These are phyloP conservation scores for Capsicum pubescens DNA, from an alignment of 257 asterid species.

Conservation along the genomic window DNA sequence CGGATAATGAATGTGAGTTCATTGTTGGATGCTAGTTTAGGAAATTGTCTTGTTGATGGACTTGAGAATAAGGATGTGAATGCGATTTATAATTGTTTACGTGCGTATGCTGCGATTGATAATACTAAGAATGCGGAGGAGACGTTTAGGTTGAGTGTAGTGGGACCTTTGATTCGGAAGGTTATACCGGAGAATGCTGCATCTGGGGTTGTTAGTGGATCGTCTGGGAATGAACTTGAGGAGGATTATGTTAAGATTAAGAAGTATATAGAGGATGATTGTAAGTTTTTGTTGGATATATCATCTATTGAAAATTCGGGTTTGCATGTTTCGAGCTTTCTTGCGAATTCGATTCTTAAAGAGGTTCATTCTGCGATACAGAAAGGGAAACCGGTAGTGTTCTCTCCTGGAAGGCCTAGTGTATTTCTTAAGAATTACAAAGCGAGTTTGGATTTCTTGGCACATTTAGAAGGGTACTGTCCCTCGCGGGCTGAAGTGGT, in stretches of 20 bases:
- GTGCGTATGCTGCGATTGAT: conserved; percentile 98
- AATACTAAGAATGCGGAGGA: conserved; percentile 87
- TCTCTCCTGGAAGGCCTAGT: conserved; percentile 96
- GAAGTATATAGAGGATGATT: conserved; percentile 65
- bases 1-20: conserved; percentile 83
- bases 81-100: conserved; percentile 89
- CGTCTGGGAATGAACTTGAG: conserved; percentile 77
- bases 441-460: conserved; percentile 85
- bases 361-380: conserved; percentile 86
- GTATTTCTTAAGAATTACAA: conserved; percentile 88
- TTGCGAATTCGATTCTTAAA: conserved; percentile 90
- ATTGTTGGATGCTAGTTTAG: conserved; percentile 80
- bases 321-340: conserved; percentile 91
- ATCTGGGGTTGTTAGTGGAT: conserved; percentile 50
- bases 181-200: conserved; percentile 46
- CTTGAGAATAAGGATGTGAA: conserved; percentile 87
- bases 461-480: conserved; percentile 84
- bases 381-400: conserved; percentile 90
- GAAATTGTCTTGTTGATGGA: conserved; percentile 89
- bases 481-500: conserved; percentile 70
- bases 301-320: conserved; percentile 94
- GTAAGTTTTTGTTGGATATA: conserved; percentile 87
- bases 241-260: conserved; percentile 77
- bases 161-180: conserved; percentile 70
- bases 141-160: conserved; percentile 73